Percentiles rank a stretch among this genome's conserved stretches.
Conservation (phyloP, 139 green algal genomes). For the Volvox africanus region DNA sequence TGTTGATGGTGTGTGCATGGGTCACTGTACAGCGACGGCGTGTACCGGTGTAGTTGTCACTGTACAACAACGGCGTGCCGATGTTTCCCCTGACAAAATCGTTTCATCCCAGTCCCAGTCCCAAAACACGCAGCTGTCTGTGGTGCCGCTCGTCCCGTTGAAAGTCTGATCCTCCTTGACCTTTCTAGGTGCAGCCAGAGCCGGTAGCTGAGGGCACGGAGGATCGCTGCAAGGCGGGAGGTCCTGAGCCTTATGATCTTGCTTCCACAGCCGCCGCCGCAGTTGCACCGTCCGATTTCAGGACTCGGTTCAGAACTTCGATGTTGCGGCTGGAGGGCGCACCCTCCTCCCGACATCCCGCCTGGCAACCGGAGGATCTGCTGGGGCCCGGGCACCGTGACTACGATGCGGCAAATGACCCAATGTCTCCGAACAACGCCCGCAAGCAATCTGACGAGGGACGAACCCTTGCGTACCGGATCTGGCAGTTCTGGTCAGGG, state of each 20-base stretch:
- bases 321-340: background rate
- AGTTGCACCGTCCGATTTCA: background rate
- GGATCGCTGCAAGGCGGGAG: too few species aligned
- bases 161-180: too few species aligned
- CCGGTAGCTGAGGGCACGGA: conserved; percentile 4
- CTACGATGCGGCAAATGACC: background rate
- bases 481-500: conserved; percentile 7
- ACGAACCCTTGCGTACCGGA: background rate
- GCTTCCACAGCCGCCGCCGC: background rate
- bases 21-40: too few species aligned
- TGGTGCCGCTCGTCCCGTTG: too few species aligned
- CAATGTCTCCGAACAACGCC: background rate
- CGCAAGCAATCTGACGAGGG: background rate
- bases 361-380: conserved; percentile 26
- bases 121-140: too few species aligned
- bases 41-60: too few species aligned
- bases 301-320: background rate
- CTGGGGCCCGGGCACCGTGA: conserved; percentile 7
- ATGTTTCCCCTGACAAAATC: too few species aligned
- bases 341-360: background rate
- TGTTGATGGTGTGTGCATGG: too few species aligned
- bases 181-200: conserved; percentile 28
- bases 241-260: background rate
- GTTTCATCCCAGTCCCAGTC: too few species aligned
- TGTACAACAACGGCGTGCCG: too few species aligned